Conservation (phyloP, 169 alveolate genomes). For the Cryptosporidium bovis region DNA sequence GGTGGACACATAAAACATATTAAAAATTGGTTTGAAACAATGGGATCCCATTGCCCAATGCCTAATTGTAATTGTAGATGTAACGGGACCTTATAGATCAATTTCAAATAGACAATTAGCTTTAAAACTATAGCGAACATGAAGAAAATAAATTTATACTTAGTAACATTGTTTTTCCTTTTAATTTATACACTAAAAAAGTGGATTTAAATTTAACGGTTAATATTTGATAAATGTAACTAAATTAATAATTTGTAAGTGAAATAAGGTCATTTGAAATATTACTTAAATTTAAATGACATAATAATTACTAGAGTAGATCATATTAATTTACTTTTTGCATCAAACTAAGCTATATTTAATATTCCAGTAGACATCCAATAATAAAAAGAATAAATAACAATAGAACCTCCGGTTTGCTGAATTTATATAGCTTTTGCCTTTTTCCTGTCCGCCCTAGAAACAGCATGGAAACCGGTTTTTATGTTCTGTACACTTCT, state of each 20-base stretch:
- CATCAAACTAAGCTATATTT: neutral
- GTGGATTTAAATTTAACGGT: no score
- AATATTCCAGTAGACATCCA: neutral
- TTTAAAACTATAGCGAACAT: no score
- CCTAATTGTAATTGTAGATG: constrained; percentile 43
- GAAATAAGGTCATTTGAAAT: neutral
- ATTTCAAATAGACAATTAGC: neutral
- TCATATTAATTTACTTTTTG: no score
- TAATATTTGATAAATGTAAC: no score
- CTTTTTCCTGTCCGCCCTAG: constrained; percentile 91
- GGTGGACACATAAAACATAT: constrained; percentile 64
- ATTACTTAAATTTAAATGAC: no score
- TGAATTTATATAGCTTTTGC: constrained; percentile 82
- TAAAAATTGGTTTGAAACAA: constrained; percentile 15
- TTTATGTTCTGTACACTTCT: constrained; percentile 93
- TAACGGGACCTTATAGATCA: neutral
- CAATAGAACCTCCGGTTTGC: no score
- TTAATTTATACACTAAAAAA: no score
- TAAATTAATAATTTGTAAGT: no score
- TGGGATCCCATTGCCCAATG: constrained; percentile 5
- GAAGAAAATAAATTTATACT: no score
- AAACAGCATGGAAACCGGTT: constrained; percentile 93
- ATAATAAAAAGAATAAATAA: no score
- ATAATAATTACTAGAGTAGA: no score
- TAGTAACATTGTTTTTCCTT: no score